Evolutionary conservation across 257 asterid species (phyloP).

Genomic region (Perilla frutescens): DNA sequence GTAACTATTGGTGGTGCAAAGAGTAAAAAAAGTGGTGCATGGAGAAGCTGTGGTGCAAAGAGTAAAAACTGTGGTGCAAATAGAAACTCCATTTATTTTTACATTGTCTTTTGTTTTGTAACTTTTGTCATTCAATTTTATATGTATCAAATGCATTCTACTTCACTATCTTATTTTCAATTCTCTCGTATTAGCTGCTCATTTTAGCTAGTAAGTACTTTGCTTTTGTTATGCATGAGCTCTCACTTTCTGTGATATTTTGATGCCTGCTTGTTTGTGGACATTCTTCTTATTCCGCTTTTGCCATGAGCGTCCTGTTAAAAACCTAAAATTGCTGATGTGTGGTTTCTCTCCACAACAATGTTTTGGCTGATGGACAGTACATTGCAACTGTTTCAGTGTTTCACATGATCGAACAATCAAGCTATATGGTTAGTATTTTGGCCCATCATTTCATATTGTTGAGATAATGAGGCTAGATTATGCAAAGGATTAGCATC

Average conservation of each 20-base stretch:
- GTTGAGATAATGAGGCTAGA: neutral
- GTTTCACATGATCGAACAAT: slow-evolving; percentile 87
- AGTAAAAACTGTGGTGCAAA: too few species aligned
- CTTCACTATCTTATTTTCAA: too few species aligned
- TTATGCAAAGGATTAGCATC: neutral
- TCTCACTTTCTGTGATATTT: neutral
- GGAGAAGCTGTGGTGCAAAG: too few species aligned
- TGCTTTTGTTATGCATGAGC: neutral
- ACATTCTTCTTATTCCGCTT: neutral
- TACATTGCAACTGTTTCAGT: slow-evolving; percentile 59
- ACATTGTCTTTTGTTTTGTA: neutral
- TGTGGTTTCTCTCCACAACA: neutral
- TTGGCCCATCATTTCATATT: slow-evolving; percentile 1
- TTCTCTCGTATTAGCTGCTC: neutral
- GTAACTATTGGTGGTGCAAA: too few species aligned
- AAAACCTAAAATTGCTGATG: neutral
- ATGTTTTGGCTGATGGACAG: slow-evolving; percentile 73
- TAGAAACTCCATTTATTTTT: neutral
- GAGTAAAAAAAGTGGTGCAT: too few species aligned
- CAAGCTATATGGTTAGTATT: slow-evolving; percentile 68
- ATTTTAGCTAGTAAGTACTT: neutral
- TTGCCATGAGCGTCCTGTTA: neutral
- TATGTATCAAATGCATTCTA: neutral
- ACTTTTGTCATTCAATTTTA: neutral
- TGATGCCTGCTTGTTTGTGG: neutral